Evolutionary conservation across 1,139 yeast genomes (phyloP).

Genomic region (Arxiozyma bovina): DNA sequence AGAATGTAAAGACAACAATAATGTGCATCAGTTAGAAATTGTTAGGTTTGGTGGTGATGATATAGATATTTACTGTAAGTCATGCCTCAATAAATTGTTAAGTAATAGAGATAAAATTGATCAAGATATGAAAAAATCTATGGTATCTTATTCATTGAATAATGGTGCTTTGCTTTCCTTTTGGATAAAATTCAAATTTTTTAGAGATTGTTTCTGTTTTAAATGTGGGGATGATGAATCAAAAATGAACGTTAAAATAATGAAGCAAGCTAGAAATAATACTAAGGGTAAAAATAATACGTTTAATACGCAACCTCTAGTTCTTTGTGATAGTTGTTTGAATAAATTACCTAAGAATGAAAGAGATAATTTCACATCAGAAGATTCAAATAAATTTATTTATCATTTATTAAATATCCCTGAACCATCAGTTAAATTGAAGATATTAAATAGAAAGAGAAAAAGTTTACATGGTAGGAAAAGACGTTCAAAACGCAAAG

Average conservation of each 20-base stretch:
- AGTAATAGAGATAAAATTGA: slow-evolving; percentile 1
- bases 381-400: slow-evolving; percentile 42
- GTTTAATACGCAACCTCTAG: slow-evolving; percentile 10
- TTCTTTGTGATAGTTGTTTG: slow-evolving; percentile 40
- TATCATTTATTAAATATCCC: slow-evolving; percentile 43
- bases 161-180: slow-evolving; percentile 49
- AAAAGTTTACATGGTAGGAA: slow-evolving; percentile 29
- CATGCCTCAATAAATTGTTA: slow-evolving; percentile 38
- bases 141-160: slow-evolving; percentile 43
- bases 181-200: slow-evolving; percentile 40
- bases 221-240: slow-evolving; percentile 37
- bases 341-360: slow-evolving; percentile 16
- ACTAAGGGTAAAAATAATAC: slow-evolving; percentile 10
- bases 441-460: slow-evolving; percentile 19
- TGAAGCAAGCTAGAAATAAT: slow-evolving; percentile 15
- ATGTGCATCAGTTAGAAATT: slow-evolving; percentile 46
- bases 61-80: slow-evolving; percentile 43
- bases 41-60: slow-evolving; percentile 49
- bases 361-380: slow-evolving; percentile 34
- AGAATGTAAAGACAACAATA: slow-evolving; percentile 47
- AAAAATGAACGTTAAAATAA: slow-evolving; percentile 32
- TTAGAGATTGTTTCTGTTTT: slow-evolving; percentile 44
- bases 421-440: slow-evolving; percentile 29
- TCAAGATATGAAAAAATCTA: slow-evolving; percentile 34
- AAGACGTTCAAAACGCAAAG: slow-evolving; percentile 12